phyloP scores from a whole-genome alignment of 139 green algal genomes.

The Tetratostichococcus sp. region DNA sequence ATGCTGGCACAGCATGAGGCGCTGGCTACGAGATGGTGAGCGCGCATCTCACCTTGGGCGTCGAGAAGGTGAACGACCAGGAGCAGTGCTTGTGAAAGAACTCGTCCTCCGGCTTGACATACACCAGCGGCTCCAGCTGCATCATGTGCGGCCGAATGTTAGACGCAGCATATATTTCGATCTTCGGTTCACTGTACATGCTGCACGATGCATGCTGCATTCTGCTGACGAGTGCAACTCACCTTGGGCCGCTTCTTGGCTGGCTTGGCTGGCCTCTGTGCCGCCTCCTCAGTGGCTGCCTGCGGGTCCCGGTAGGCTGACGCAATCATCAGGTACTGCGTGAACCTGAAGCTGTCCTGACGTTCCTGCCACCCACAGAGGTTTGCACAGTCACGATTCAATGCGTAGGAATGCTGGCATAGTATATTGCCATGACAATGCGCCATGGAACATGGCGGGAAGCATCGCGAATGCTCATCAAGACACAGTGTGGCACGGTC shows the following conservation, averaged over 20 bases:
- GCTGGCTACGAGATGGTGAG: too few relatives aligned
- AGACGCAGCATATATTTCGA: too few relatives aligned
- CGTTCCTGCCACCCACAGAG: conserved; percentile 29
- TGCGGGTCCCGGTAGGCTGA: conserved; percentile 55
- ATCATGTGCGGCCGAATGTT: too few relatives aligned
- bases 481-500: not conserved
- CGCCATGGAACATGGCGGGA: too few relatives aligned
- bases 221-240: not conserved
- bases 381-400: too few relatives aligned
- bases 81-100: conserved; percentile 65
- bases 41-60: conserved; percentile 41
- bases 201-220: not conserved
- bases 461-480: too few relatives aligned
- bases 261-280: conserved; percentile 2
- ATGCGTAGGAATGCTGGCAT: too few relatives aligned
- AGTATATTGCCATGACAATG: too few relatives aligned
- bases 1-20: too few relatives aligned
- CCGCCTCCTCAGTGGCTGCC: not conserved
- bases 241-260: not conserved
- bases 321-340: conserved; percentile 61
- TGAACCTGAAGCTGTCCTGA: conserved; percentile 49
- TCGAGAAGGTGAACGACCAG: conserved; percentile 65
- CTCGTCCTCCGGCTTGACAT: conserved; percentile 81
- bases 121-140: conserved; percentile 41
- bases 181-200: not conserved